phyloP scores from a whole-genome alignment of 2,329 filamentous ascomycete species.

The Talaromyces sp. region DNA sequence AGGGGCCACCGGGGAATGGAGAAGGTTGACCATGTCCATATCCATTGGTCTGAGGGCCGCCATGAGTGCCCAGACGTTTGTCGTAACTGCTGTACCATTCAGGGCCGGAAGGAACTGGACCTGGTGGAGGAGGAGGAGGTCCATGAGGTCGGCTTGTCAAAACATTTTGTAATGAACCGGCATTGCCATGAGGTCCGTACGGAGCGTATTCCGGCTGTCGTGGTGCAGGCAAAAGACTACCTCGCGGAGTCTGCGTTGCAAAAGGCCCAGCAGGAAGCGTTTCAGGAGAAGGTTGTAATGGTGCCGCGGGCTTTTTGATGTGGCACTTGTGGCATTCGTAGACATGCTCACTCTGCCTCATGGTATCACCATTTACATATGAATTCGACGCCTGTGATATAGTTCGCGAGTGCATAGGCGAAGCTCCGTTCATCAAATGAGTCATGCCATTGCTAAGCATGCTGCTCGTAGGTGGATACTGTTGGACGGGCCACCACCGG shows the following conservation, averaged over 20 bases:
- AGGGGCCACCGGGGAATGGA: constrained; percentile 22
- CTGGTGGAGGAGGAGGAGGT: constrained; percentile 25
- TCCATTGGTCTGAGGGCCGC: constrained; percentile 20
- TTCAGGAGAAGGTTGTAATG: constrained; percentile 34
- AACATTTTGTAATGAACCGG: constrained; percentile 31
- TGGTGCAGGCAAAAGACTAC: constrained; percentile 35
- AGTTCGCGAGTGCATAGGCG: constrained; percentile 29
- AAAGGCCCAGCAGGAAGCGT: constrained; percentile 5
- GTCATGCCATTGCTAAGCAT: constrained; percentile 46
- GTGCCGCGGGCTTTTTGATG: constrained; percentile 41
- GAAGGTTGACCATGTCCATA: constrained; percentile 18
- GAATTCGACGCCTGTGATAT: constrained; percentile 28
- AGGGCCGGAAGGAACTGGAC: constrained; percentile 28
- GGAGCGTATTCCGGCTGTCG: constrained; percentile 34
- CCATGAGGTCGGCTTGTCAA: constrained; percentile 28
- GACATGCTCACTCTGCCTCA: not conserved
- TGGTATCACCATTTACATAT: constrained; percentile 30
- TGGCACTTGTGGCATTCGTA: constrained; percentile 74
- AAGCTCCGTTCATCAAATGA: constrained; percentile 34
- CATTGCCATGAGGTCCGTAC: constrained; percentile 34
- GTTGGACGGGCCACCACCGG: constrained; percentile 62
- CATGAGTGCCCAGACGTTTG: constrained; percentile 8
- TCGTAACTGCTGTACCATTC: constrained; percentile 20
- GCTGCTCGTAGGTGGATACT: constrained; percentile 46
- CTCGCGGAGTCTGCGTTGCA: constrained; percentile 23